Evolutionary conservation across 2,329 filamentous ascomycete genomes (phyloP), one percentile per base, ranked within the genome.

Genomic region (Waltergamsia citrina): DNA sequence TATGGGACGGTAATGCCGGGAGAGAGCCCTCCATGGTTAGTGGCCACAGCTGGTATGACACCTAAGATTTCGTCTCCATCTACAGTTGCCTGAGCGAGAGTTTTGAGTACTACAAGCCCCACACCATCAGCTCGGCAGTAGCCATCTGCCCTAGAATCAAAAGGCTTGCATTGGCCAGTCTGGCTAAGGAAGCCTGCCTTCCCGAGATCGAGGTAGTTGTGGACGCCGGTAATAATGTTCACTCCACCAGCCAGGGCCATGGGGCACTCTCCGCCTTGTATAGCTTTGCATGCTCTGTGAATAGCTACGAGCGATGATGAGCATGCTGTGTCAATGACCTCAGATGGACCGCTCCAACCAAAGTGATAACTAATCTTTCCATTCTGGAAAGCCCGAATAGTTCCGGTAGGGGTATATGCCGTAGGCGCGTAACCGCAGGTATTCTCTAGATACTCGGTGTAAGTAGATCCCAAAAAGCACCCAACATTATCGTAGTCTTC

Each of bases 71-170:
- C 50, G 41, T 77, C 64, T 1, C 60, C 58, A 22, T 71, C 68
- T 4, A 45, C 43, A 0, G 73, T 22, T 0, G 72, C 71, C 26
- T 58, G 49, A 2, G 55, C 50, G 0, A 73, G 47, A 5, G 45
- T 56, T 50, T 75, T 75, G 0, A 76, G 39, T 3, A 71, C 43
- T 0, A 76, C 43, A 1, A 52, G 42, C 0, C 45, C 63, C 4
- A 59, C 44, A 0, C 63, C 71, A 32, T 77, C 71, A 1, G 59
- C 69, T 4, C 70, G 54, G 9, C 61, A 69, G 39, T 74, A 76
- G 0, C 71, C 72, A 1, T 38, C 34, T n/a, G n/a, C n/a, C n/a
- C n/a, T n/a, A n/a, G n/a, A n/a, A n/a, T n/a, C 53, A 27, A 57
- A 60, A 0, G 56, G 43, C 36, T 53, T 54, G 32, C 49, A 57